phyloP scores from a whole-genome alignment of 192 early-diverging fungal species.

The Coemansia sp. region DNA sequence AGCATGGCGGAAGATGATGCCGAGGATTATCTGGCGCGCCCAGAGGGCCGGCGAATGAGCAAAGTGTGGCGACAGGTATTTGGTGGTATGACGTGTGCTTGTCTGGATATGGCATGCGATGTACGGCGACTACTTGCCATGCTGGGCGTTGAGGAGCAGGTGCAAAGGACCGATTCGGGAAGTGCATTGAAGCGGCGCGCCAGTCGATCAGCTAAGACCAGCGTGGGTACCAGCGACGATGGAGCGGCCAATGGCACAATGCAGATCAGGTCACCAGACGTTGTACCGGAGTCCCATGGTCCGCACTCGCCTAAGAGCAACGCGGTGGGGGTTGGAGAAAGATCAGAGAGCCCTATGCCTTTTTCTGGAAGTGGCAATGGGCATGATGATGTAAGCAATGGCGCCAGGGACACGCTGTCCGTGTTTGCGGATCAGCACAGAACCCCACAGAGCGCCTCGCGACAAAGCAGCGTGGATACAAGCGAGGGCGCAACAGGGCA shows the following conservation, averaged over 20 bases:
- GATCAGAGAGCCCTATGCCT: background rate
- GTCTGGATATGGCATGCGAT: slow-evolving; percentile 22
- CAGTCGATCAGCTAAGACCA: slow-evolving; percentile 20
- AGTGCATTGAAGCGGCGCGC: slow-evolving; percentile 23
- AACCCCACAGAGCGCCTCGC: background rate
- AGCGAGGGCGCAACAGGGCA: slow-evolving; percentile 3
- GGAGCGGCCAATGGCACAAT: background rate
- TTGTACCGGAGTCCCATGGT: background rate
- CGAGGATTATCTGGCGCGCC: slow-evolving; percentile 41
- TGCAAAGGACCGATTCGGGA: slow-evolving; percentile 7
- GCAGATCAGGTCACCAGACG: slow-evolving; percentile 21
- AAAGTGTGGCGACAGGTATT: slow-evolving; percentile 56
- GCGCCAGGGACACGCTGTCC: slow-evolving; percentile 7
- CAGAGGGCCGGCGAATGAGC: slow-evolving; percentile 52
- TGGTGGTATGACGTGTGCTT: slow-evolving; percentile 44
- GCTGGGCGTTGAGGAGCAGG: slow-evolving; percentile 44
- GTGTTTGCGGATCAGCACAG: background rate
- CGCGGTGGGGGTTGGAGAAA: background rate
- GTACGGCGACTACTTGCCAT: slow-evolving; percentile 47
- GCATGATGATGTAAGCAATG: slow-evolving; percentile 2
- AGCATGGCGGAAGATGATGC: slow-evolving; percentile 33
- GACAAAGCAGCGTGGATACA: slow-evolving; percentile 19
- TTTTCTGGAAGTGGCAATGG: background rate
- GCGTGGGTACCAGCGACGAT: background rate
- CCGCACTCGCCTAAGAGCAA: slow-evolving; percentile 28